phyloP scores from a whole-genome alignment of 768 basidiomycete genomes.

The Pilatotrama ljubarskyi region DNA sequence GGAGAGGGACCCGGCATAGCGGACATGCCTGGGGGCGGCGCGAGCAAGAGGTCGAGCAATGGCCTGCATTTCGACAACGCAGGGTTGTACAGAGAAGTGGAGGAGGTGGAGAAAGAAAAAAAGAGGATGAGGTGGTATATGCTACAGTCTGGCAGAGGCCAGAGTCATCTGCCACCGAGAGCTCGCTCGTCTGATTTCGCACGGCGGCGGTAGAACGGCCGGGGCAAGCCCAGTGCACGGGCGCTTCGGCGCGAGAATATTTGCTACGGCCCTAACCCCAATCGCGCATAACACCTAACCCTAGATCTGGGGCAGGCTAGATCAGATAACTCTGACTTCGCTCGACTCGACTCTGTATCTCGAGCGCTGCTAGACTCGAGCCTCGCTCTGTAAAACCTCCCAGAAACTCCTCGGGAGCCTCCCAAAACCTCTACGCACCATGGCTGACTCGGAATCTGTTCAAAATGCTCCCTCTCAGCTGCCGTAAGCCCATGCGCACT shows the following conservation, averaged over 20 bases:
- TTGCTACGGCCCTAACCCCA: constrained; percentile 16
- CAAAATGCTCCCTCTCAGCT: constrained; percentile 16
- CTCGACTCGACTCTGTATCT: constrained; percentile 13
- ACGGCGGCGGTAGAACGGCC: constrained; percentile 22
- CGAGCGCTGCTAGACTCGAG: constrained; percentile 5
- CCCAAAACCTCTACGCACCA: constrained; percentile 5
- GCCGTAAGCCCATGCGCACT: constrained; percentile 15
- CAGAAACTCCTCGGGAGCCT: background rate
- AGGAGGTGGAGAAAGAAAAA: constrained; percentile 26
- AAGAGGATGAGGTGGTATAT: constrained; percentile 15
- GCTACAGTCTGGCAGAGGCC: background rate
- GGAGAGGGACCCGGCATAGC: constrained; percentile 50
- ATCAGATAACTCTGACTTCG: constrained; percentile 17
- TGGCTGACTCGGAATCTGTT: constrained; percentile 27
- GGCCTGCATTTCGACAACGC: constrained; percentile 42
- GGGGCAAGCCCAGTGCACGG: background rate
- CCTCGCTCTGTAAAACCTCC: constrained; percentile 14
- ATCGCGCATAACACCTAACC: constrained; percentile 1
- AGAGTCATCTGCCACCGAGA: constrained; percentile 2
- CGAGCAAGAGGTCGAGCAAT: constrained; percentile 46
- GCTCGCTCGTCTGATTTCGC: constrained; percentile 12
- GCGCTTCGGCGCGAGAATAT: constrained; percentile 1
- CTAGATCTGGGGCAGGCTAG: background rate
- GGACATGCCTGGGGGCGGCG: constrained; percentile 45
- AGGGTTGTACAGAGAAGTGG: constrained; percentile 25